Percentiles rank a stretch among this genome's conserved stretches.
Conservation (phyloP, 768 basidiomycete genomes). For the Pleurotus sapidus region DNA sequence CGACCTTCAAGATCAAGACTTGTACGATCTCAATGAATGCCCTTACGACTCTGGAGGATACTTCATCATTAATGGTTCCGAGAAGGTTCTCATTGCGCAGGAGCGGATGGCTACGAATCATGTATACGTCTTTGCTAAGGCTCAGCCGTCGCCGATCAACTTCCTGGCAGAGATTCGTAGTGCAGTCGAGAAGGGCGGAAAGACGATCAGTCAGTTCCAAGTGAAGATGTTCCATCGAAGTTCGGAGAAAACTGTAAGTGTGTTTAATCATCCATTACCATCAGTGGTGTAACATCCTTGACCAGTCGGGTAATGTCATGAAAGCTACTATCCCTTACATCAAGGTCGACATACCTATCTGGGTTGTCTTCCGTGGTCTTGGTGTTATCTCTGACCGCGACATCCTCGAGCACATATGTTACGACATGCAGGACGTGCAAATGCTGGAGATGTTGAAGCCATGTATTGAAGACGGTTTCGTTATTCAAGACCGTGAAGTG, state of each 20-base stretch:
- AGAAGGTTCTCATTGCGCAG: conserved; percentile 99
- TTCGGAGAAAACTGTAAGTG: conserved; percentile 70
- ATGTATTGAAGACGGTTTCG: conserved; percentile 97
- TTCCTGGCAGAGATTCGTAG: conserved; percentile 97
- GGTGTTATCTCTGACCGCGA: conserved; percentile 98
- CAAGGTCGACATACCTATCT: conserved; percentile 96
- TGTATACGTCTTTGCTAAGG: conserved; percentile 98
- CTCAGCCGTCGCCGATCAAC: conserved; percentile 92
- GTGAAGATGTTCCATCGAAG: conserved; percentile 95
- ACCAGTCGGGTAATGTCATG: conserved; percentile 85
- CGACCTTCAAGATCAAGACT: conserved; percentile 71
- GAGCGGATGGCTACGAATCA: conserved; percentile 99
- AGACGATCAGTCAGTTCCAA: conserved; percentile 96
- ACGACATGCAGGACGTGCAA: conserved; percentile 93
- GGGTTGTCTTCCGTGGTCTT: conserved; percentile 97
- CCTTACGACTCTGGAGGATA: conserved; percentile 99
- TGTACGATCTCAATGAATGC: conserved; percentile 94
- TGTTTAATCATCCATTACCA: conserved; percentile 1
- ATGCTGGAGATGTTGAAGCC: conserved; percentile 99
- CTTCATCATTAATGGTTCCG: conserved; percentile 99
- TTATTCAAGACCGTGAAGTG: conserved; percentile 95
- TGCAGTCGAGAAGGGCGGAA: conserved; percentile 96
- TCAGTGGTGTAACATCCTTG: conserved; percentile 6
- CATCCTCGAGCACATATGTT: conserved; percentile 97
- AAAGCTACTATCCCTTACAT: conserved; percentile 98